Base-by-base conservation (phyloP, 192 early-diverging fungal species). In the Backusella macrospora region DNA sequence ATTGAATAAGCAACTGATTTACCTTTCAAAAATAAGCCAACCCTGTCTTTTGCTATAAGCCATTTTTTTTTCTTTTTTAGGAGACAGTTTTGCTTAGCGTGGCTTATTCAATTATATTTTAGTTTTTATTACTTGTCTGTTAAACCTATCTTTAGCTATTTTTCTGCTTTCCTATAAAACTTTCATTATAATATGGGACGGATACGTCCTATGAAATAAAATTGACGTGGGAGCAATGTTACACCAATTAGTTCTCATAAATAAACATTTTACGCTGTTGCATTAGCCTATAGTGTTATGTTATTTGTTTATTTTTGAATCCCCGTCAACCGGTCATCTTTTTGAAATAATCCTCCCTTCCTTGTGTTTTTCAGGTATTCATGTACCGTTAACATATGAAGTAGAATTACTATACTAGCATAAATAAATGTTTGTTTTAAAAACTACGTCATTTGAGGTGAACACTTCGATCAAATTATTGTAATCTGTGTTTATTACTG, bases 1-100 rank as follows among this genome's bases (percentile, higher is more conserved):
- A n/a, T 21, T 59, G 52, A 59, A 59, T 59, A 23, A 23, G 13
- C 4, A 59, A 59, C 52, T 9, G 23, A 10, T 26, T 0, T 43
- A 43, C 42, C 10, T n/a, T 59, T 59, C 52, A 9, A 59, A 59
- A 59, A 59, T 23, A 59, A 13, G 52, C 26, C 52, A 59, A 59
- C 10, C 52, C 52, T 59, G 52, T 59, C 52, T 59, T 59, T 12
- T 26, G 52, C 26, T 59, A 12, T 26, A 18, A 59, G 21, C 52
- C 10, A 59, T 3, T 59, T 59, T 49, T n/a, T n/a, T n/a, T n/a
- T n/a, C n/a, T n/a, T n/a, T n/a, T 59, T 59, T 26, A 59, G 52
- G 52, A 59, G 52, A 23, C 18, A 26, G 8, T 59, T 59, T 23
- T 26, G 29, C 21, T 59, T 5, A 18, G 26, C 21, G 26, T 26